phyloP scores from a whole-genome alignment of 2,329 filamentous ascomycete species.

The Colletotrichum sublineola region DNA sequence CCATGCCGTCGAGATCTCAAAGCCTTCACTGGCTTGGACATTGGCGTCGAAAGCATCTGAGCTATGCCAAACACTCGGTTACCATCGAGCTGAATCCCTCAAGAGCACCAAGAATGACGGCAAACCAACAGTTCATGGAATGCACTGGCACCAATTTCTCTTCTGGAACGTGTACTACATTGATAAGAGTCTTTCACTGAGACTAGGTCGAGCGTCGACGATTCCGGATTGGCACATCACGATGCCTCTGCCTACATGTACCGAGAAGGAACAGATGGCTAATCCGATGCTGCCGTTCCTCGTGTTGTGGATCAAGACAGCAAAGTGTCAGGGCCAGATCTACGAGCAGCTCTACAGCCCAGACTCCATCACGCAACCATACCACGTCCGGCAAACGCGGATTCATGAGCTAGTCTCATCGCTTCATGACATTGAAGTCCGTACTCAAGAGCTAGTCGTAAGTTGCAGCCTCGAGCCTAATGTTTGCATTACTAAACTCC shows the following conservation, averaged over 20 bases:
- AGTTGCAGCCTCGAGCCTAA: background rate
- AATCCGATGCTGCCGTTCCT: conserved; percentile 53
- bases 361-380: conserved; percentile 54
- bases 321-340: conserved; percentile 66
- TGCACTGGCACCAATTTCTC: conserved; percentile 54
- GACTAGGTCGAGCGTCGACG: conserved; percentile 65
- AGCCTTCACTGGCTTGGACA: conserved; percentile 50
- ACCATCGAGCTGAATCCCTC: conserved; percentile 46
- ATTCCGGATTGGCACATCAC: conserved; percentile 71
- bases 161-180: conserved; percentile 72
- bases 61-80: conserved; percentile 50
- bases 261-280: background rate
- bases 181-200: conserved; percentile 68
- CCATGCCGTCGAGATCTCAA: conserved; percentile 51
- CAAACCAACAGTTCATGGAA: conserved; percentile 44
- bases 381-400: conserved; percentile 51
- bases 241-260: conserved; percentile 41
- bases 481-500: background rate
- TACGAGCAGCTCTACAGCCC: conserved; percentile 68
- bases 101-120: conserved; percentile 44
- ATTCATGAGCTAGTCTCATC: conserved; percentile 50
- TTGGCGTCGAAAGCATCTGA: conserved; percentile 50
- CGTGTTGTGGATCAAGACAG: conserved; percentile 62
- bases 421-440: conserved; percentile 49
- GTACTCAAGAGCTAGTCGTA: conserved; percentile 44